These are phyloP conservation scores for Pholiota microspora DNA, from an alignment of 768 basidiomycete genomes.

Conservation along the genomic window DNA sequence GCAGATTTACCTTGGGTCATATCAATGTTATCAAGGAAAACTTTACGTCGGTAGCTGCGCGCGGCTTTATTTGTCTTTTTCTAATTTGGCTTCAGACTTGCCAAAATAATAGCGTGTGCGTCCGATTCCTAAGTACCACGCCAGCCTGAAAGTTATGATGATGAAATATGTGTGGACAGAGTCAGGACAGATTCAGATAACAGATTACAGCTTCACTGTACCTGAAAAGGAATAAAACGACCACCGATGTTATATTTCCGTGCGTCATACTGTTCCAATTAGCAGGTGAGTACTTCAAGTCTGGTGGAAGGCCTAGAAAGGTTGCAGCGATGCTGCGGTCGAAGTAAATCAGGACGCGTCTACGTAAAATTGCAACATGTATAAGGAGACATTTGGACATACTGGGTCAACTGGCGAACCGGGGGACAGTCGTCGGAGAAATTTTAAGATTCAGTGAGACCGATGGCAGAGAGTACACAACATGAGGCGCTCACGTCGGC, in stretches of 20 bases:
- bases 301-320: slow-evolving; percentile 54
- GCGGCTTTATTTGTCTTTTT: slow-evolving; percentile 9
- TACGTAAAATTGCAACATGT: slow-evolving; percentile 1
- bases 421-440: neutral
- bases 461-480: neutral
- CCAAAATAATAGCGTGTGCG: slow-evolving; percentile 29
- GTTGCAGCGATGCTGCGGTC: slow-evolving; percentile 52
- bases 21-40: neutral
- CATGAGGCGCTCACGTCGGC: slow-evolving; percentile 57
- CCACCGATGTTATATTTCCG: slow-evolving; percentile 68
- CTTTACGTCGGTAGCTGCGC: neutral
- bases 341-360: slow-evolving; percentile 8
- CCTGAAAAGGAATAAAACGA: slow-evolving; percentile 58
- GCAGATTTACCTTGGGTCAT: neutral
- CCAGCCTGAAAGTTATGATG: slow-evolving; percentile 34
- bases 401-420: slow-evolving; percentile 57
- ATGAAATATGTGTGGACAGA: neutral
- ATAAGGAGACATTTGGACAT: slow-evolving; percentile 21
- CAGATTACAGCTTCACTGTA: slow-evolving; percentile 21
- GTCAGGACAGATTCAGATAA: neutral
- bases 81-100: slow-evolving; percentile 9
- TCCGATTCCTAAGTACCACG: slow-evolving; percentile 47
- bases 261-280: slow-evolving; percentile 75
- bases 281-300: slow-evolving; percentile 46
- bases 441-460: neutral